A percentile compares a stretch with the other conserved stretches of the same genome.
These are phyloP conservation scores for Naegleria gruberi DNA, from an alignment of 208 protist genomes.

Conservation along the genomic window DNA sequence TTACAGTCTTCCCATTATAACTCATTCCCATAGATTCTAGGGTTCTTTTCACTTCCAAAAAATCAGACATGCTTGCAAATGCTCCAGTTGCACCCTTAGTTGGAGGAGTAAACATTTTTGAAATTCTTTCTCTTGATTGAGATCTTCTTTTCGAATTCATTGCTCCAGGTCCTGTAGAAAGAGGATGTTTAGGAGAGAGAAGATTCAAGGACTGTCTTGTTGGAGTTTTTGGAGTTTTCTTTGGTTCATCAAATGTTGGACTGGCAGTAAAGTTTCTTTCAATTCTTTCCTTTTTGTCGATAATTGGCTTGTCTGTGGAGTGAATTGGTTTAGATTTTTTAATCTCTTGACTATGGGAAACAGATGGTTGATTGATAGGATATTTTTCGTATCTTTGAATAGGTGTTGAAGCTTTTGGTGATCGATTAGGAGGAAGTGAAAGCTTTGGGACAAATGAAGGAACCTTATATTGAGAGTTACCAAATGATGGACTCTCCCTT, in stretches of 20 bases:
- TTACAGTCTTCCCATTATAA: not conserved
- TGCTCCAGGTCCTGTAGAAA: not conserved
- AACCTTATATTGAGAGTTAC: too few species aligned
- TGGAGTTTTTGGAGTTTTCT: not conserved
- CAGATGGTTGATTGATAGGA: too few species aligned
- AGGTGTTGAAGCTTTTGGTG: too few species aligned
- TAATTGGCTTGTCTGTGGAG: too few species aligned
- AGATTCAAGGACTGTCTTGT: not conserved
- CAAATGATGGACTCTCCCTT: too few species aligned
- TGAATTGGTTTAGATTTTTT: too few species aligned
- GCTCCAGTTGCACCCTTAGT: not conserved
- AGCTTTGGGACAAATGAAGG: not conserved
- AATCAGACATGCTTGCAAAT: not conserved
- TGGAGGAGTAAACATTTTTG: not conserved
- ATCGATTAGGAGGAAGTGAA: too few species aligned
- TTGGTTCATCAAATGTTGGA: not conserved
- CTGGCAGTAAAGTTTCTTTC: not conserved
- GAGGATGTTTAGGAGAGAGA: not conserved
- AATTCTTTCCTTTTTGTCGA: too few species aligned
- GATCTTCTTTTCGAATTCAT: too few species aligned
- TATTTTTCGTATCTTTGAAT: too few species aligned
- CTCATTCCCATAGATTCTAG: not conserved
- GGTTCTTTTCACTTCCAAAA: not conserved
- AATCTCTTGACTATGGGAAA: too few species aligned
- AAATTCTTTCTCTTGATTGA: not conserved